Evolutionary conservation across 495 filamentous ascomycete genomes (phyloP), one percentile per base, ranked within the genome.

Genomic region (Staphylotrichum tortipilum): DNA sequence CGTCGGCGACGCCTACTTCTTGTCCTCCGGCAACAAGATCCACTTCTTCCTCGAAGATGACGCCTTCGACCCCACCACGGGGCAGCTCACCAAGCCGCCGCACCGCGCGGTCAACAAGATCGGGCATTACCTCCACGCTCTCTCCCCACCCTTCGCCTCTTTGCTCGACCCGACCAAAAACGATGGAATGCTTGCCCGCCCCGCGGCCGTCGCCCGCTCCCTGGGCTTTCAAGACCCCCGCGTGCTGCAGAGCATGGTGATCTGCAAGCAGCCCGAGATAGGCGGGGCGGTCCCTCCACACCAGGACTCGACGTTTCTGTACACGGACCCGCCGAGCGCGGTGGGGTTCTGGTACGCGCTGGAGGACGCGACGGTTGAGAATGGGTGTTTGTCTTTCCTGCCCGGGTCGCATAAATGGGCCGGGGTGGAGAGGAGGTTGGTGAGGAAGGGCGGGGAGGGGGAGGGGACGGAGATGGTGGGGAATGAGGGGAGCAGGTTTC

Each of bases 41-140:
- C 83, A 86, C 44, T 96, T 91, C 74, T 98, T 98, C 80, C 95
- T 98, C 73, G 92, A 98, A 64, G 86, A 90, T 61, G 84, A 84
- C 66, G 84, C 84, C 48, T 86, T 88, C 59, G 74, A 81, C 61
- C 47, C 71, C 3, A 56, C 65, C 0, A n/a, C n/a, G n/a, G 81
- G 81, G 18, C 57, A 57, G 6, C 77, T 97, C 1, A 65, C 69
- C 4, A 86, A 88, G 52, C 88, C 92, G 17, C 94, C 90, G 62
- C 67, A 82, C 33, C 76, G 71, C 33, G 85, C 92, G 44, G 83
- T 98, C 60, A 98, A 98, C 75, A 98, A 98, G 66, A 95, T 98
- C 60, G 92, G 92, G 0, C 92, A 98, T 63, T 86, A 82, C 39
- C 75, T 98, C 26, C 92, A 98, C 68, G 72, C 63, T 0, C 72